Base-by-base conservation (phyloP, 148 eudicot species). In the Fagopyrum tataricum region DNA sequence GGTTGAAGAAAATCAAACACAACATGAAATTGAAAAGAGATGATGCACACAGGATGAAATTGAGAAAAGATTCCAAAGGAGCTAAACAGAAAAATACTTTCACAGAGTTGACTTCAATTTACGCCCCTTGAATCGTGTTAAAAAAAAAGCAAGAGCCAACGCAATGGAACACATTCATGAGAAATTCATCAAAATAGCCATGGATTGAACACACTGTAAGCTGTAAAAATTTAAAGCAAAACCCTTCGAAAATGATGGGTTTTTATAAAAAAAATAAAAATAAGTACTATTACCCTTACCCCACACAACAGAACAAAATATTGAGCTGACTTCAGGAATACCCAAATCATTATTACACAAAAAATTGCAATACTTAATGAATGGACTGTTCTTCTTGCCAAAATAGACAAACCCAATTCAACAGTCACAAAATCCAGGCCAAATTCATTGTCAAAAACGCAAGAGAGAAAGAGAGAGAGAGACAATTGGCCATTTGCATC, bases 401-500 rank as follows among this genome's bases (percentile, higher is more conserved):
- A 67, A 67, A 23, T 59, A 39, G 44, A 2, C 4, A 67, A 67
- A 41, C 15, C 66, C 66, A 41, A 67, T 40, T 67, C 71, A 39
- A 8, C 47, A 67, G 15, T 12, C 44, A 66, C 70, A 40, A 10
- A 14, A 67, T n/a, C 9, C 9, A 23, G 9, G 59, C 59, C 7
- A 53, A 53, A 53, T 53, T 53, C 59, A n/a, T 31, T 31, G 37
- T 31, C 23, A 53, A 53, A 20, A 53, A 20, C 23, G 4, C 55
- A 15, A 10, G 7, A 67, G 24, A 55, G 21, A 31, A 11, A 66
- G 70, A 67, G 73, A 73, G 18, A n/a, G 9, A 67, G n/a, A 67
- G 88, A 94, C 98, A 91, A 84, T 84, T 91, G 52, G 98, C 72
- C 95, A 94, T 94, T 46, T 88, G 87, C 82, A 94, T 78, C 81